A percentile compares a stretch with the other conserved stretches of the same genome.
Evolutionary conservation across 176 grass and related monocot species (phyloP).

Genomic region (Cenchrus fungigraminus): DNA sequence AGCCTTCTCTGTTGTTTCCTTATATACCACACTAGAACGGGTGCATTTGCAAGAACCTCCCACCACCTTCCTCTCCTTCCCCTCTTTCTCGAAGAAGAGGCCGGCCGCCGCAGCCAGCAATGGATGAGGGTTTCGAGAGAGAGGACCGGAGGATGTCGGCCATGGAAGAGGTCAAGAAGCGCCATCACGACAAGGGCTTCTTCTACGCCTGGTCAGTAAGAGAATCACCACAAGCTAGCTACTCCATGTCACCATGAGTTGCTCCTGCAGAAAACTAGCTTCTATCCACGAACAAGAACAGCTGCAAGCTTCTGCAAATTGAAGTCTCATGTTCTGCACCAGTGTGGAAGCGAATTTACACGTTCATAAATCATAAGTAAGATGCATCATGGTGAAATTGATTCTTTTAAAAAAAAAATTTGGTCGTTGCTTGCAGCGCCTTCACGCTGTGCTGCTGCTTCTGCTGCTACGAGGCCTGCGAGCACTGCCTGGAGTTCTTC

Average conservation of each 20-base stretch:
- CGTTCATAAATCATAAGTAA: neutral
- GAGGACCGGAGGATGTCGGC: slow-evolving; percentile 34
- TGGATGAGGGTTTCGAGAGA: slow-evolving; percentile 32
- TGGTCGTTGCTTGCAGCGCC: slow-evolving; percentile 33
- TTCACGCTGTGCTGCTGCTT: slow-evolving; percentile 75
- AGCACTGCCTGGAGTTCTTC: slow-evolving; percentile 61
- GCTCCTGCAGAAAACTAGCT: neutral
- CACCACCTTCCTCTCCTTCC: neutral
- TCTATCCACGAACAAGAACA: neutral
- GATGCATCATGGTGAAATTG: neutral
- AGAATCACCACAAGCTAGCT: neutral
- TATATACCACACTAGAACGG: slow-evolving; percentile 29
- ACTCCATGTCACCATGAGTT: neutral
- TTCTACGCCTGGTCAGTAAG: slow-evolving; percentile 70
- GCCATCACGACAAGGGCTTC: slow-evolving; percentile 76
- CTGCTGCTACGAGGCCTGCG: slow-evolving; percentile 69
- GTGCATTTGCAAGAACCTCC: slow-evolving; percentile 10
- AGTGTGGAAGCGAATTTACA: neutral
- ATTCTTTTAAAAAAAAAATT: neutral
- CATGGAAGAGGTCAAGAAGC: slow-evolving; percentile 72
- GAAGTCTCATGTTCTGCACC: neutral
- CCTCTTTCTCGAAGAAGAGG: neutral
- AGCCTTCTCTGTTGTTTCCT: neutral
- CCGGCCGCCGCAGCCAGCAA: neutral
- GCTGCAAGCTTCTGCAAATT: neutral